A percentile compares a stretch with the other conserved stretches of the same genome.
Evolutionary conservation across 768 basidiomycete genomes (phyloP).

Genomic region (Tricholoma saponaceum): DNA sequence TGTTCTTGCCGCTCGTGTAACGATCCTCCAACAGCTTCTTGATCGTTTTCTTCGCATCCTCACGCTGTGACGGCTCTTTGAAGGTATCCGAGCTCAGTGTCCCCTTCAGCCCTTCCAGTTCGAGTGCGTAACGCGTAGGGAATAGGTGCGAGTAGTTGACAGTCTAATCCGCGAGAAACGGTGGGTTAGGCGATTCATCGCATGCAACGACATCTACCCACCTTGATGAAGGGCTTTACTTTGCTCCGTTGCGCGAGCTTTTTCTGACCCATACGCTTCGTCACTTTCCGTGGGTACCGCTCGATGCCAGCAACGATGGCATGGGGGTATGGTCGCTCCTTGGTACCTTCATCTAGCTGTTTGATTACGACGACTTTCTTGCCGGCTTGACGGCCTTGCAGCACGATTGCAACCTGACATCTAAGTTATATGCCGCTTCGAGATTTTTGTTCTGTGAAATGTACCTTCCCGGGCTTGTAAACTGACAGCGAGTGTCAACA

Average conservation of each 20-base stretch:
- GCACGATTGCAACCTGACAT: slow-evolving; percentile 86
- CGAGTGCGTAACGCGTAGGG: slow-evolving; percentile 98
- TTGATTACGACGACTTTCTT: slow-evolving; percentile 99
- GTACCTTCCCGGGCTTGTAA: slow-evolving; percentile 93
- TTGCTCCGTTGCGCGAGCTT: slow-evolving; percentile 88
- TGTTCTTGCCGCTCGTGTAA: slow-evolving; percentile 92
- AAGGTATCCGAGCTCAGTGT: slow-evolving; percentile 83
- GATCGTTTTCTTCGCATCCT: slow-evolving; percentile 92
- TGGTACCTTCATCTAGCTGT: slow-evolving; percentile 94
- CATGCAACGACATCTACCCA: slow-evolving; percentile 29
- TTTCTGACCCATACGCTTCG: slow-evolving; percentile 96
- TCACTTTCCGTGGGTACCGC: slow-evolving; percentile 97
- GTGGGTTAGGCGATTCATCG: neutral
- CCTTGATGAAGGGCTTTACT: slow-evolving; percentile 99
- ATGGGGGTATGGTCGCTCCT: slow-evolving; percentile 95
- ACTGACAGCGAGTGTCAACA: slow-evolving; percentile 40
- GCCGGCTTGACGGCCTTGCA: slow-evolving; percentile 98
- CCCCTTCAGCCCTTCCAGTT: slow-evolving; percentile 93
- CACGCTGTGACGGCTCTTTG: slow-evolving; percentile 95
- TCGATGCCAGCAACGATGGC: slow-evolving; percentile 98
- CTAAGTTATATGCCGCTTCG: neutral
- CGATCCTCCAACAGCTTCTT: slow-evolving; percentile 97
- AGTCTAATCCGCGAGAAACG: slow-evolving; percentile 39
- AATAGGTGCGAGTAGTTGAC: slow-evolving; percentile 99
- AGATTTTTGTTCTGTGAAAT: neutral